These are phyloP conservation scores for Aureobasidium uvarum DNA, from an alignment of 2,329 filamentous ascomycete species.

Conservation along the genomic window DNA sequence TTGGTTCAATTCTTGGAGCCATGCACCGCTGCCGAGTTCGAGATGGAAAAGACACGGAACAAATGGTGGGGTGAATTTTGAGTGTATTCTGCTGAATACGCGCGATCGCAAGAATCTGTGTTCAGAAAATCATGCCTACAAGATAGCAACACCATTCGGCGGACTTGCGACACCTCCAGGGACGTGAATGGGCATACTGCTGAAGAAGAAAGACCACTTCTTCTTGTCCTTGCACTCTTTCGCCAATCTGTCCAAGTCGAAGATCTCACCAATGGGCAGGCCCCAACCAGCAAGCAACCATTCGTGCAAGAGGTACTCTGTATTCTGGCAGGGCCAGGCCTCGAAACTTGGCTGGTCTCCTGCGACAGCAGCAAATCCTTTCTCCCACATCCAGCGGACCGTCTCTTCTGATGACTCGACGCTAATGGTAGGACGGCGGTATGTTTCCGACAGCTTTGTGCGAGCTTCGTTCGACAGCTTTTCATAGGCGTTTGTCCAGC, in stretches of 20 bases:
- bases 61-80: slow-evolving; percentile 14
- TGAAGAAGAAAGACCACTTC: slow-evolving; percentile 36
- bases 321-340: slow-evolving; percentile 51
- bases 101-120: too few species aligned
- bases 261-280: slow-evolving; percentile 38
- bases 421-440: slow-evolving; percentile 3
- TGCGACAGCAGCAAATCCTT: slow-evolving; percentile 60
- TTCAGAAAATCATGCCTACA: background rate
- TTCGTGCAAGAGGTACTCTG: slow-evolving; percentile 35
- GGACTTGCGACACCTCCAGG: slow-evolving; percentile 30
- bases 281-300: slow-evolving; percentile 32
- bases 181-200: slow-evolving; percentile 31
- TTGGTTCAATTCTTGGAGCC: slow-evolving; percentile 40
- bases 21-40: slow-evolving; percentile 40
- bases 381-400: slow-evolving; percentile 44
- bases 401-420: slow-evolving; percentile 35
- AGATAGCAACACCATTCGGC: slow-evolving; percentile 31
- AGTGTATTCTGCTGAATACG: background rate
- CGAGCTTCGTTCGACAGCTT: background rate
- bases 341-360: slow-evolving; percentile 66
- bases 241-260: slow-evolving; percentile 38
- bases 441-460: slow-evolving; percentile 7
- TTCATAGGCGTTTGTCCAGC: slow-evolving; percentile 28
- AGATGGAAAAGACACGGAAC: slow-evolving; percentile 42
- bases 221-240: slow-evolving; percentile 35